Conservation (phyloP, 495 filamentous ascomycete genomes). For the Clohesyomyces aquaticus region DNA sequence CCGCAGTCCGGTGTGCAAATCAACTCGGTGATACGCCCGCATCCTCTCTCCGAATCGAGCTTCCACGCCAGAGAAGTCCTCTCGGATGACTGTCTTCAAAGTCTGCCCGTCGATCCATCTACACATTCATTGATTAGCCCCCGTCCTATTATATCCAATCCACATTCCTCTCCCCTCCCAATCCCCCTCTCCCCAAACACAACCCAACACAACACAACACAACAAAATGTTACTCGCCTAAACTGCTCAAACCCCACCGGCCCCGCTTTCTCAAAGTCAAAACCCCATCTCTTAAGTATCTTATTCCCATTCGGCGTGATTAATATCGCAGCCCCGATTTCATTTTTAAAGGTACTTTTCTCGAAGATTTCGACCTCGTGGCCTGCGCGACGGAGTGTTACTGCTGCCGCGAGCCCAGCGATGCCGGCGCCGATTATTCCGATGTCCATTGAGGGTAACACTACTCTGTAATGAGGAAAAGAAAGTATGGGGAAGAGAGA, state of each 20-base stretch:
- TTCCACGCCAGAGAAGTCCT: constrained; percentile 14
- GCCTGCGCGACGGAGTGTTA: constrained; percentile 40
- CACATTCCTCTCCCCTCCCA: background rate
- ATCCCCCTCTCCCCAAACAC: background rate
- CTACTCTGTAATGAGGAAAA: background rate
- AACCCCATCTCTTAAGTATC: constrained; percentile 54
- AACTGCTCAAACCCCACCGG: constrained; percentile 37
- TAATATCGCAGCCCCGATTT: constrained; percentile 61
- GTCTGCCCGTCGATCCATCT: constrained; percentile 38
- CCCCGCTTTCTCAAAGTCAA: constrained; percentile 50
- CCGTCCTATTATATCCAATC: background rate
- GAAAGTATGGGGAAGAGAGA: background rate
- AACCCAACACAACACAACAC: background rate
- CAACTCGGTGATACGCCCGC: constrained; percentile 59
- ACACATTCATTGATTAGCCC: background rate
- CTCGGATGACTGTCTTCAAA: constrained; percentile 22
- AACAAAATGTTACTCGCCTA: constrained; percentile 20
- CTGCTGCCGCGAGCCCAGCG: constrained; percentile 40
- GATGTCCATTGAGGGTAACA: constrained; percentile 13
- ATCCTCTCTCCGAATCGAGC: constrained; percentile 39
- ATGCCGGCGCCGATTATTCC: constrained; percentile 44
- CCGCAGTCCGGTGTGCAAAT: constrained; percentile 56
- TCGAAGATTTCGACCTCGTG: constrained; percentile 52
- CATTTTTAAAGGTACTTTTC: constrained; percentile 56
- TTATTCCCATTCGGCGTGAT: constrained; percentile 55